phyloP scores from a whole-genome alignment of 2,329 filamentous ascomycete genomes.

The Phyllosticta citribraziliensis region DNA sequence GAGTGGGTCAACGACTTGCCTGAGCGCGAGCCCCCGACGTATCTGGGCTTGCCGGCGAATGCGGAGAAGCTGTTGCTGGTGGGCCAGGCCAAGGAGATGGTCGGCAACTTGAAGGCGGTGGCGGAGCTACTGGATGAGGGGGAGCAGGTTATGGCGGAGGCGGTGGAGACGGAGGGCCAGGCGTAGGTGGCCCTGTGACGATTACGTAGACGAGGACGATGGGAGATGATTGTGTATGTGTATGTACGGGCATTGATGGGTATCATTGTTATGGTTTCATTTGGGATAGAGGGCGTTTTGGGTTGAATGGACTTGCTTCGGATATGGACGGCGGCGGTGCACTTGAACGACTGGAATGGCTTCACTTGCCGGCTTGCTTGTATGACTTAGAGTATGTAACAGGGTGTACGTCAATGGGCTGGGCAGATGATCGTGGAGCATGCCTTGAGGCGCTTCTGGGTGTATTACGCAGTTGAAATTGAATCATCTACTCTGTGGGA shows the following conservation, averaged over 20 bases:
- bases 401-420: not conserved
- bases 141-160: slow-evolving; percentile 75
- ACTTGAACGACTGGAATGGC: not conserved
- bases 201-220: not conserved
- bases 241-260: not conserved
- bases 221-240: not conserved
- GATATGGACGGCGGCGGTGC: not conserved
- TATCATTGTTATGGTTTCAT: not conserved
- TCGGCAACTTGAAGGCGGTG: slow-evolving; percentile 74
- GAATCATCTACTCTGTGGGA: too few relatives aligned
- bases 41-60: slow-evolving; percentile 85
- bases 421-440: not conserved
- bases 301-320: not conserved
- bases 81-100: slow-evolving; percentile 74
- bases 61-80: slow-evolving; percentile 92
- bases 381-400: not conserved
- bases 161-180: slow-evolving; percentile 13
- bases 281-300: not conserved
- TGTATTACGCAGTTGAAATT: too few relatives aligned
- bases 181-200: not conserved
- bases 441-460: too few relatives aligned
- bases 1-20: slow-evolving; percentile 86
- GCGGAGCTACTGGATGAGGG: slow-evolving; percentile 86
- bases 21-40: slow-evolving; percentile 92
- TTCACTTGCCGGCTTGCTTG: not conserved